phyloP scores from a whole-genome alignment of 2,329 filamentous ascomycete genomes.

The Aspergillus sp. region DNA sequence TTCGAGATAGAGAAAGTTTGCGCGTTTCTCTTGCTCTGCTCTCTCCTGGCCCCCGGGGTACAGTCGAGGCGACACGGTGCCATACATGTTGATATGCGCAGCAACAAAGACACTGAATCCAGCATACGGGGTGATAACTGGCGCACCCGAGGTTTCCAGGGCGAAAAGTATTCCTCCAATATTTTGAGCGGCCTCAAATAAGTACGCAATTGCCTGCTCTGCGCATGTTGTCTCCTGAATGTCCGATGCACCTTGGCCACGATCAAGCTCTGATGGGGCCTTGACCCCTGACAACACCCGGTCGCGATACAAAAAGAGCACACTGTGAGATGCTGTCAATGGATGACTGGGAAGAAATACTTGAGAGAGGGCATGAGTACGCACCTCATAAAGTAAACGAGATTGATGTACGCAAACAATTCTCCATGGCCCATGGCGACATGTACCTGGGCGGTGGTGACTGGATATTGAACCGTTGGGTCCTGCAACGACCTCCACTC shows the following conservation, averaged over 20 bases:
- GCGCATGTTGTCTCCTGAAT: constrained; percentile 9
- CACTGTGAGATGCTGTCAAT: constrained; percentile 13
- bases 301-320: constrained; percentile 36
- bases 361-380: not conserved
- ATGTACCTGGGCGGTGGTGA: constrained; percentile 34
- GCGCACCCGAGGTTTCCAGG: constrained; percentile 29
- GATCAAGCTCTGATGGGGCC: constrained; percentile 20
- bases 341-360: not conserved
- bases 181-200: constrained; percentile 34
- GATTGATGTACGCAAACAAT: constrained; percentile 38
- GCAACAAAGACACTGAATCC: constrained; percentile 39
- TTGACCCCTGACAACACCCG: constrained; percentile 33
- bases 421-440: constrained; percentile 37
- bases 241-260: constrained; percentile 15
- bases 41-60: constrained; percentile 32
- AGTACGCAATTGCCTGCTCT: constrained; percentile 26
- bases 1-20: constrained; percentile 34
- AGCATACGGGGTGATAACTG: constrained; percentile 37
- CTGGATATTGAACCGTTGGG: constrained; percentile 31
- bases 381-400: constrained; percentile 39
- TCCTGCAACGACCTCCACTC: constrained; percentile 37
- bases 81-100: constrained; percentile 40
- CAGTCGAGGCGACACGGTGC: constrained; percentile 30
- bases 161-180: constrained; percentile 31
- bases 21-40: constrained; percentile 31